Percentiles rank a stretch among this genome's conserved stretches.
Conservation (phyloP, 2,329 filamentous ascomycete species). For the Orbilia ellipsospora region DNA sequence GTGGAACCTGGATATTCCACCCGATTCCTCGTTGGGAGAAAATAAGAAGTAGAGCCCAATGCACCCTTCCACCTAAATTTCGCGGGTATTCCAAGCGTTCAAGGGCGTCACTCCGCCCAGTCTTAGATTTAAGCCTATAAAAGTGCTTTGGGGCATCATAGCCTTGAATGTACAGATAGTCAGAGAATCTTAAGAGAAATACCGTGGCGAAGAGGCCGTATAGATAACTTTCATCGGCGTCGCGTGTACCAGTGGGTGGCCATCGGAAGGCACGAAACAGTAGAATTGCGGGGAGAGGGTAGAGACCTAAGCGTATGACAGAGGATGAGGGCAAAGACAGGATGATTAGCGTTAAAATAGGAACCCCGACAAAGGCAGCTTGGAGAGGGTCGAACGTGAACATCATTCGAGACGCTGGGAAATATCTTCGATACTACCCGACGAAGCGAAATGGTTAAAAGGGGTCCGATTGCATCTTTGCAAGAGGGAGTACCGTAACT, state of each 20-base stretch:
- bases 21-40: slow-evolving; percentile 42
- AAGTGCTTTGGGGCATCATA: slow-evolving; percentile 39
- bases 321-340: slow-evolving; percentile 31
- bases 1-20: slow-evolving; percentile 43
- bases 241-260: slow-evolving; percentile 16
- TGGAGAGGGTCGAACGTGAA: slow-evolving; percentile 9
- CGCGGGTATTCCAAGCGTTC: slow-evolving; percentile 24
- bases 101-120: not conserved
- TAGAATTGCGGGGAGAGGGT: slow-evolving; percentile 23
- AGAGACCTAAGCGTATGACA: slow-evolving; percentile 24
- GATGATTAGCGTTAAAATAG: slow-evolving; percentile 9
- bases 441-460: too few species aligned
- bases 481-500: too few species aligned
- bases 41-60: slow-evolving; percentile 27
- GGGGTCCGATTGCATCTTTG: too few species aligned
- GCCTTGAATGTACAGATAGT: slow-evolving; percentile 43
- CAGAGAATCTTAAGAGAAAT: slow-evolving; percentile 21
- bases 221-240: slow-evolving; percentile 35
- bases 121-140: slow-evolving; percentile 1
- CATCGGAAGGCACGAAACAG: slow-evolving; percentile 15
- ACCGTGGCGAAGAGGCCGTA: slow-evolving; percentile 23
- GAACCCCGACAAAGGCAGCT: slow-evolving; percentile 30
- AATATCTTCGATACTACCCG: slow-evolving; percentile 37
- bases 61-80: not conserved
- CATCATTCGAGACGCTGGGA: slow-evolving; percentile 45